Base-by-base conservation (phyloP, 1,284 basidiomycete genomes). In the Boletus semigastroideus region DNA sequence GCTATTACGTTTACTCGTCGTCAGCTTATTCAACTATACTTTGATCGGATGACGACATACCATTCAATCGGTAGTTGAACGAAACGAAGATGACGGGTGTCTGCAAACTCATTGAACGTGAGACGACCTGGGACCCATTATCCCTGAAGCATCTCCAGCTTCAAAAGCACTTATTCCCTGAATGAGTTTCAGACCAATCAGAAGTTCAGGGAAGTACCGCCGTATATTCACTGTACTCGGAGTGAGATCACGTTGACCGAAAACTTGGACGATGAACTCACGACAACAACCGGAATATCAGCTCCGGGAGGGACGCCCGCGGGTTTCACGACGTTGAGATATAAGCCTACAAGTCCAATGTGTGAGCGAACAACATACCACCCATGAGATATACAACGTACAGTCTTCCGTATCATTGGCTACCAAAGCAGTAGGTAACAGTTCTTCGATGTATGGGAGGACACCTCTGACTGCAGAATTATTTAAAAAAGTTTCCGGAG, bases 51-150 rank as follows among this genome's bases (percentile, higher is more conserved):
- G 17, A 38, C 33, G 39, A 19, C 57, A 2, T 9, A 59, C 61
- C 64, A 33, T 59, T 65, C 20, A 72, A 42, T 22, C 70, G 65
- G 58, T 72, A 70, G 55, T 72, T 73, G 55, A 69, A 53, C 1
- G 71, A 66, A 2, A 70, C 68, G n/a, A 63, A 62, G 34, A 73
- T 52, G 36, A 65, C 56, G 0, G 67, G 64, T 31, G 59, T 57
- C 47, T 55, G 54, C 31, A 65, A 49, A n/a, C 39, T 30, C 28
- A 61, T 31, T 3, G 63, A 68, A 11, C 64, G 57, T 5, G 54
- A 58, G 14, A 69, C 60, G n/a, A 68, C 53, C 17, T 47, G 43
- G 20, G 58, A 59, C 0, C 64, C 62, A 19, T 62, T 54, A 37
- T 52, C 12, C 19, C 50, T 4, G 58, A 64, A 1, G 60, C 47